phyloP scores from a whole-genome alignment of 1,284 basidiomycete species.

The Ustilago xerochloae region DNA sequence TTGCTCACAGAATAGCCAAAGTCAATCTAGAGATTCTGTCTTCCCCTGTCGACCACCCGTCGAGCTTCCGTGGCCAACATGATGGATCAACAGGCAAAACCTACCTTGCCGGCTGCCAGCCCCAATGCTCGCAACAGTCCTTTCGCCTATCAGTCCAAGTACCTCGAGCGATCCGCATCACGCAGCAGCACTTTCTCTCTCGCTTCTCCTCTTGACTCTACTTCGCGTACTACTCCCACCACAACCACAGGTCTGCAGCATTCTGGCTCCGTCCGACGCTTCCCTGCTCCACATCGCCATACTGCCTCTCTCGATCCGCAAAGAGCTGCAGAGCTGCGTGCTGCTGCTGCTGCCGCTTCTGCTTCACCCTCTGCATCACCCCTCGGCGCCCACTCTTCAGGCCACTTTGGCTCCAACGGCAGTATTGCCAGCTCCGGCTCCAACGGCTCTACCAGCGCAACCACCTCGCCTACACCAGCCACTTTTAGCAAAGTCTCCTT shows the following conservation, averaged over 20 bases:
- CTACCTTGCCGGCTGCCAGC: conserved; percentile 46
- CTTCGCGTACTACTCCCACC: conserved; percentile 4
- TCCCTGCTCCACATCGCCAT: conserved; percentile 59
- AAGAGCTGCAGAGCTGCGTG: conserved; percentile 44
- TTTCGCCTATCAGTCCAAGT: conserved; percentile 62
- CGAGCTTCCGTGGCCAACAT: conserved; percentile 4
- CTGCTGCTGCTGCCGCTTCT: conserved; percentile 18
- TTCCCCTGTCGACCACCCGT: not conserved
- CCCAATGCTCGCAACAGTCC: conserved; percentile 52
- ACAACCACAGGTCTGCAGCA: conserved; percentile 40
- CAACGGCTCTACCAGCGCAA: conserved; percentile 17
- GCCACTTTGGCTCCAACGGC: conserved; percentile 39
- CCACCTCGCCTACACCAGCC: conserved; percentile 22
- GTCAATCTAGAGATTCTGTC: too few relatives aligned
- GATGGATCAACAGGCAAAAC: conserved; percentile 50
- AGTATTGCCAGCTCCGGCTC: conserved; percentile 36
- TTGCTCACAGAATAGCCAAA: too few relatives aligned
- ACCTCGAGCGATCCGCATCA: conserved; percentile 60
- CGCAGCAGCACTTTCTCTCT: conserved; percentile 59
- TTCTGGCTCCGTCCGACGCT: conserved; percentile 51
- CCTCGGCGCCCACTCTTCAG: not conserved
- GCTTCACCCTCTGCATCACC: conserved; percentile 21
- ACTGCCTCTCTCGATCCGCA: conserved; percentile 56
- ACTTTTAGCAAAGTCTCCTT: conserved; percentile 47
- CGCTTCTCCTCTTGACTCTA: conserved; percentile 22